Conservation (phyloP, 129 eudicot species). For the Lactuca saligna region DNA sequence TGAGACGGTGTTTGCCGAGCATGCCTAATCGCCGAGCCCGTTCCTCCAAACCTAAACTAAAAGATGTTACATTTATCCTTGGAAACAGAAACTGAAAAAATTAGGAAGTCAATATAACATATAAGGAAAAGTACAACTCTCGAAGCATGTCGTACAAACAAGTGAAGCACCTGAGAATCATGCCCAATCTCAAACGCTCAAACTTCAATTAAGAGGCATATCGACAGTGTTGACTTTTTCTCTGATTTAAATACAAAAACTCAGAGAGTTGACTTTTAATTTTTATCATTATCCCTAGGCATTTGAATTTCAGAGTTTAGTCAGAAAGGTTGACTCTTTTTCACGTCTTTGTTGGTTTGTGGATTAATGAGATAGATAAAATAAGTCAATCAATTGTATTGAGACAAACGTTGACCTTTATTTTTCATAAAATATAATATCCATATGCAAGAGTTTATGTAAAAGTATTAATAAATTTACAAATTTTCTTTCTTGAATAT, state of each 20-base stretch:
- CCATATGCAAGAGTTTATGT: not conserved
- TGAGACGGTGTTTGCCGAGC: too few relatives aligned
- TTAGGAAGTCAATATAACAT: not conserved
- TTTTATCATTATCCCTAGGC: constrained; percentile 26
- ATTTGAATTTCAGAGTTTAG: constrained; percentile 19
- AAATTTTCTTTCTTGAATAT: not conserved
- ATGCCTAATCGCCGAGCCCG: too few relatives aligned
- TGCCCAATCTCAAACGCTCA: constrained; percentile 34
- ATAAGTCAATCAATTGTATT: constrained; percentile 6
- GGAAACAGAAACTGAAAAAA: not conserved
- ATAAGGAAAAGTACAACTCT: not conserved
- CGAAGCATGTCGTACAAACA: constrained; percentile 7
- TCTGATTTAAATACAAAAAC: constrained; percentile 11
- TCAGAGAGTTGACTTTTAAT: constrained; percentile 28
- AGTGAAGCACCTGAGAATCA: constrained; percentile 27
- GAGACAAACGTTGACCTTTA: constrained; percentile 13
- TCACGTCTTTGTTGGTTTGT: constrained; percentile 25
- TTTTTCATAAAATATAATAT: not conserved
- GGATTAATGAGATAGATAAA: constrained; percentile 10
- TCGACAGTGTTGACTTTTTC: constrained; percentile 30
- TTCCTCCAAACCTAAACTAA: too few relatives aligned
- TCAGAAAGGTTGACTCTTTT: constrained; percentile 23
- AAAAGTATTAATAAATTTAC: not conserved
- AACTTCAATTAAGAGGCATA: constrained; percentile 26
- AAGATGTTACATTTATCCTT: not conserved